Percentiles rank a stretch among this genome's conserved stretches.
These are phyloP conservation scores for Meira miltonrushii DNA, from an alignment of 1,284 basidiomycete genomes.

Conservation along the genomic window DNA sequence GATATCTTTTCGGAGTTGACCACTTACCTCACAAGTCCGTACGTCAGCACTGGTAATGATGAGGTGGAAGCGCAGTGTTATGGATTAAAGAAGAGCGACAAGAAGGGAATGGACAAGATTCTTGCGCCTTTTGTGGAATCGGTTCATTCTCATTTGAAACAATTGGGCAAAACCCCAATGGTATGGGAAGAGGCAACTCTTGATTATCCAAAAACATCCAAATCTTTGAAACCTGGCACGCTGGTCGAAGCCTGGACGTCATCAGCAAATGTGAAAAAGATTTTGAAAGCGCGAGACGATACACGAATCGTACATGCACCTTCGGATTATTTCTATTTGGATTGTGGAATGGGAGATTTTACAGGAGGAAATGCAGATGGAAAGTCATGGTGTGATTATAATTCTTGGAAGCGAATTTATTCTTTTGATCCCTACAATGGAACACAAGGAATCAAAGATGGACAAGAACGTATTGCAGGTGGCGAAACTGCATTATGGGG, in stretches of 20 bases:
- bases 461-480: slow-evolving; percentile 64
- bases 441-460: slow-evolving; percentile 16
- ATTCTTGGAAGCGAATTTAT: slow-evolving; percentile 57
- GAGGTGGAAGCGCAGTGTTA: slow-evolving; percentile 54
- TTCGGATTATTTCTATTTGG: slow-evolving; percentile 70
- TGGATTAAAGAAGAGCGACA: slow-evolving; percentile 1
- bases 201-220: slow-evolving; percentile 44
- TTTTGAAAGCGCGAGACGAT: slow-evolving; percentile 63
- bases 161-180: slow-evolving; percentile 60
- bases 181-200: slow-evolving; percentile 64
- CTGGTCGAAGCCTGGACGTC: slow-evolving; percentile 71
- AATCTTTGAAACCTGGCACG: slow-evolving; percentile 62
- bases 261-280: slow-evolving; percentile 60
- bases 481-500: slow-evolving; percentile 70
- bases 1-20: slow-evolving; percentile 55
- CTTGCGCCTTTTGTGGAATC: slow-evolving; percentile 62
- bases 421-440: slow-evolving; percentile 63
- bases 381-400: slow-evolving; percentile 58
- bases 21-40: slow-evolving; percentile 59
- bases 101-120: slow-evolving; percentile 28
- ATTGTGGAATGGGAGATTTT: slow-evolving; percentile 68
- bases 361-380: slow-evolving; percentile 60
- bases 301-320: slow-evolving; percentile 60
- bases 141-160: slow-evolving; percentile 57
- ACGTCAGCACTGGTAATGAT: slow-evolving; percentile 76